These are phyloP conservation scores for Cyclotella sp. DNA, from an alignment of 108 stramenopile species.

Conservation along the genomic window DNA sequence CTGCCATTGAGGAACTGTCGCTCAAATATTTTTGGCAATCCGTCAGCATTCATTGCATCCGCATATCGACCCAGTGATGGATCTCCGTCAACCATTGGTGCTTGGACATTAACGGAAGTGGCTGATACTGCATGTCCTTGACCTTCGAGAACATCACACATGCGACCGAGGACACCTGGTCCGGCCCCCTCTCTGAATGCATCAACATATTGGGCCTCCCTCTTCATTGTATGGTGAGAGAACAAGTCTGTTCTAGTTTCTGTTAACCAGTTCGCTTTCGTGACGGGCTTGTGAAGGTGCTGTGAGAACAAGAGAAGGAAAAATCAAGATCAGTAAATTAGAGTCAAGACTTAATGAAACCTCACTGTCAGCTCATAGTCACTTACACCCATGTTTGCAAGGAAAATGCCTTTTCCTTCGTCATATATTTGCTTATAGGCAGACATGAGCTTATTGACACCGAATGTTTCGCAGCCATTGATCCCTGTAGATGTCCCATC, in stretches of 20 bases:
- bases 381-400: slow-evolving; percentile 50
- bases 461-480: slow-evolving; percentile 53
- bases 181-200: slow-evolving; percentile 48
- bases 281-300: slow-evolving; percentile 51
- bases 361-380: neutral
- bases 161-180: slow-evolving; percentile 49
- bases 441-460: slow-evolving; percentile 48
- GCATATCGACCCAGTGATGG: slow-evolving; percentile 35
- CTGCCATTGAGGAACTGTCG: slow-evolving; percentile 36
- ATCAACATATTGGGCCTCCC: slow-evolving; percentile 41
- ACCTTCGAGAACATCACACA: slow-evolving; percentile 47
- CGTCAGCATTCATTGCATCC: slow-evolving; percentile 33
- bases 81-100: slow-evolving; percentile 39
- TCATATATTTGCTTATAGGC: slow-evolving; percentile 50
- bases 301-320: slow-evolving; percentile 11
- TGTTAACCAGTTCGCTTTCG: slow-evolving; percentile 43
- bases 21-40: slow-evolving; percentile 34
- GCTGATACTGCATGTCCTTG: slow-evolving; percentile 43
- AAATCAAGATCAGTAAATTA: neutral
- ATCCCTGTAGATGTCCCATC: slow-evolving; percentile 45
- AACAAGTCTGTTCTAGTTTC: slow-evolving; percentile 49
- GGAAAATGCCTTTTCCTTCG: slow-evolving; percentile 50
- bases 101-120: slow-evolving; percentile 26
- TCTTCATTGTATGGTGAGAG: slow-evolving; percentile 41
- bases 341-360: neutral